Percentiles rank a stretch among this genome's conserved stretches.
Conservation (phyloP, 768 basidiomycete species). For the Hortiboletus flavorubellus region DNA sequence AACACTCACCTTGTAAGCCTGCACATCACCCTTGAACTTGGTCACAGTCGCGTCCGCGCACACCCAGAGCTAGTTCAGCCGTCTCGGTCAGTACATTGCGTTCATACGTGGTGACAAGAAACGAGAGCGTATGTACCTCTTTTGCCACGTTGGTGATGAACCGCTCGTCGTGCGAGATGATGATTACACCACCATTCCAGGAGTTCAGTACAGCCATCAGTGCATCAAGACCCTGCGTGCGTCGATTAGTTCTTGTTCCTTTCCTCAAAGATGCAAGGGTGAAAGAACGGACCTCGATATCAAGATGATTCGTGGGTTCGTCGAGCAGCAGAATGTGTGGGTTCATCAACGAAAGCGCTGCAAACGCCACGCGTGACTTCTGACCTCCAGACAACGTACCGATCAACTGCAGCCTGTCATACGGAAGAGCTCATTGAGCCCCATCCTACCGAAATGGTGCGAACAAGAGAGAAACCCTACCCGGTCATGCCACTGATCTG, state of each 20-base stretch:
- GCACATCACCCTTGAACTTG: conserved; percentile 88
- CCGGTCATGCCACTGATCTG: conserved; percentile 97
- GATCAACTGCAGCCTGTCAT: conserved; percentile 72
- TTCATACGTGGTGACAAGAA: neutral
- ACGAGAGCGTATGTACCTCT: conserved; percentile 46
- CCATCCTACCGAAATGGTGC: neutral
- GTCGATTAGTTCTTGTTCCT: neutral
- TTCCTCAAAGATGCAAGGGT: neutral
- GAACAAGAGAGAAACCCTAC: conserved; percentile 35
- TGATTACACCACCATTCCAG: conserved; percentile 91
- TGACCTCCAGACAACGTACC: conserved; percentile 94
- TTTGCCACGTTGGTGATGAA: conserved; percentile 90
- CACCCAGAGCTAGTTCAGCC: conserved; percentile 73
- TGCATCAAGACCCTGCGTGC: conserved; percentile 83
- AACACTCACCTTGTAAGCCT: conserved; percentile 76
- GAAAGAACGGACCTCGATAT: conserved; percentile 69
- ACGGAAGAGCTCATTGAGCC: neutral
- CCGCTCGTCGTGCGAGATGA: conserved; percentile 93
- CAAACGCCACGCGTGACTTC: conserved; percentile 93
- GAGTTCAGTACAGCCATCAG: conserved; percentile 75
- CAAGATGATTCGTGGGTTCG: conserved; percentile 96
- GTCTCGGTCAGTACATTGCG: conserved; percentile 1
- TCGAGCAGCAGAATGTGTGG: conserved; percentile 94
- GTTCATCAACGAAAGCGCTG: conserved; percentile 76
- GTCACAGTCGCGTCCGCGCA: conserved; percentile 78